Conservation (phyloP, 257 asterid species). For the Petunia axillaris region DNA sequence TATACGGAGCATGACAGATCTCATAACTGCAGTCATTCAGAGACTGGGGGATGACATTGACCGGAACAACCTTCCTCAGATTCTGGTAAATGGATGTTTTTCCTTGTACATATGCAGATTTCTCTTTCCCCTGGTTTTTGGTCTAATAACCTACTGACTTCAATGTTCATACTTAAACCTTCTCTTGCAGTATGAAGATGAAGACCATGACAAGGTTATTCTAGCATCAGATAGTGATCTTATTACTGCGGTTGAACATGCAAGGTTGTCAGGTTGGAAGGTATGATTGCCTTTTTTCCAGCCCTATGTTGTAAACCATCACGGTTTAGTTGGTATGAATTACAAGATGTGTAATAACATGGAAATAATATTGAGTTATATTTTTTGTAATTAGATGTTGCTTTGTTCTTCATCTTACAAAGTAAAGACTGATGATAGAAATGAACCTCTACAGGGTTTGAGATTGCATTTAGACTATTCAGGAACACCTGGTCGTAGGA, state of each 20-base stretch:
- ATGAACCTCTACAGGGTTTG: slow-evolving; percentile 61
- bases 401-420: background rate
- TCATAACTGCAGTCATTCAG: slow-evolving; percentile 83
- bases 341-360: background rate
- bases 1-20: slow-evolving; percentile 64
- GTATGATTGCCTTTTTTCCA: slow-evolving; percentile 37
- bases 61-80: slow-evolving; percentile 84
- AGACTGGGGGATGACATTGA: slow-evolving; percentile 90
- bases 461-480: slow-evolving; percentile 78
- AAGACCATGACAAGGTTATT: slow-evolving; percentile 81
- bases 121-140: background rate
- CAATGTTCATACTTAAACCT: background rate
- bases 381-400: background rate
- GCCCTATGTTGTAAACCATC: background rate
- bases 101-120: background rate
- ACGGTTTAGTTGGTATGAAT: background rate
- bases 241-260: slow-evolving; percentile 86
- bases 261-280: slow-evolving; percentile 94
- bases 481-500: slow-evolving; percentile 45
- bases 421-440: background rate
- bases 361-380: background rate
- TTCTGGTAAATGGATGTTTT: slow-evolving; percentile 55
- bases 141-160: slow-evolving; percentile 1
- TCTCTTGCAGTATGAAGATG: slow-evolving; percentile 82
- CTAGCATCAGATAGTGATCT: slow-evolving; percentile 95